These are phyloP conservation scores for Petunia secreta DNA, from an alignment of 257 asterid species.

Conservation along the genomic window DNA sequence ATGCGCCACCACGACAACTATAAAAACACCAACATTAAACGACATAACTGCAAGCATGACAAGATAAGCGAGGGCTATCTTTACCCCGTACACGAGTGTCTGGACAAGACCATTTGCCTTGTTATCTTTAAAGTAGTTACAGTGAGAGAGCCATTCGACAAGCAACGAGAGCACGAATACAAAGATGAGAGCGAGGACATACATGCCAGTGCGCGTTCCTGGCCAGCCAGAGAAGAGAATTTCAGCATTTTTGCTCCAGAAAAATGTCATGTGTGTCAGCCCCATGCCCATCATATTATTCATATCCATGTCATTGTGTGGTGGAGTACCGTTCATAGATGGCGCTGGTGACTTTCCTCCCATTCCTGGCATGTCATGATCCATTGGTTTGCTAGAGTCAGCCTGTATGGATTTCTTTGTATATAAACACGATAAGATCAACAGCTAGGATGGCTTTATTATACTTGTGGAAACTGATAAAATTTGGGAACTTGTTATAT, in stretches of 20 bases:
- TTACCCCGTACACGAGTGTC: conserved; percentile 11
- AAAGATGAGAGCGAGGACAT: background rate
- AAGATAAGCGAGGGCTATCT: conserved; percentile 6
- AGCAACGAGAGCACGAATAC: conserved; percentile 22
- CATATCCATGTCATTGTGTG: background rate
- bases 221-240: conserved; percentile 5
- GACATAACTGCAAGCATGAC: conserved; percentile 24
- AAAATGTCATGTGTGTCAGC: conserved; percentile 24
- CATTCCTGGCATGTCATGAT: conserved; percentile 23
- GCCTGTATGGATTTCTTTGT: background rate
- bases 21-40: conserved; percentile 21
- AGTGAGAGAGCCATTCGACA: conserved; percentile 23
- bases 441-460: no score
- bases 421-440: background rate
- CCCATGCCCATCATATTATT: conserved; percentile 2
- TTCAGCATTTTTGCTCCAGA: conserved; percentile 21
- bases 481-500: background rate
- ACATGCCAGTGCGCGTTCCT: conserved; percentile 22
- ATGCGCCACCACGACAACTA: conserved; percentile 15
- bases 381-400: background rate
- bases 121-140: background rate
- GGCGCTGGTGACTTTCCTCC: conserved; percentile 24
- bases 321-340: background rate
- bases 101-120: background rate
- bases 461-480: background rate